Evolutionary conservation across 1,139 yeast genomes (phyloP), one percentile per base, ranked within the genome.

Genomic region (Yamadazyma atmosphaerica): DNA sequence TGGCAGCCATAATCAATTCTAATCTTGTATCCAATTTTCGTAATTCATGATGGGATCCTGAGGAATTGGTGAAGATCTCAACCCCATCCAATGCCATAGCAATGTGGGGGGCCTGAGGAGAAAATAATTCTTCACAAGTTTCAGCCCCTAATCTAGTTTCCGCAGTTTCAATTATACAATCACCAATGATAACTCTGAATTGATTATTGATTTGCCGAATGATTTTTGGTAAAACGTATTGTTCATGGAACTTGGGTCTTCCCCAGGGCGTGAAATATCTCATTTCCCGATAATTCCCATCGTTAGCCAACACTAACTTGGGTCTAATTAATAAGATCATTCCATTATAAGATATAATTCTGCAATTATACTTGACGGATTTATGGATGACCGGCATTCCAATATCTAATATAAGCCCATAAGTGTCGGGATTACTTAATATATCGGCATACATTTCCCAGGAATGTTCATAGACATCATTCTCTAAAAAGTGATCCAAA

Each of bases 241-340:
- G 72, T 60, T 92, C 98, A 35, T 80, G 83, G 49, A 81, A 75
- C 51, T 83, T 80, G 8, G 90, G 80, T 39, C 86, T 76, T 52
- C 79, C 73, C 98, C 98, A 92, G 11, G 98, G 96, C 0, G 96
- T 87, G 60, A 92, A 92, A 60, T 83, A 89, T 50, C 99, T 76
- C 98, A 92, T 90, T 61, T 92, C 99, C 37, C 98, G 77, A 65
- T 94, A 92, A 58, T 92, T 92, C 1, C 99, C 99, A 65, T 92
- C 98, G 58, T 92, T 94, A 15, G 98, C 98, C 38, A 94, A 73
- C 76, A 87, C 83, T 34, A 92, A 60, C 58, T 92, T 92, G 18
- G 99, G 99, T 55, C 98, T 79, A 49, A 92, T 92, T 50, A 90
- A 71, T 36, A 90, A 65, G 40, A 92, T 85, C 55, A 79, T 68